Percentiles rank a stretch among this genome's conserved stretches.
phyloP scores from a whole-genome alignment of 139 green algal genomes.

The Klebsormidium nitens region DNA sequence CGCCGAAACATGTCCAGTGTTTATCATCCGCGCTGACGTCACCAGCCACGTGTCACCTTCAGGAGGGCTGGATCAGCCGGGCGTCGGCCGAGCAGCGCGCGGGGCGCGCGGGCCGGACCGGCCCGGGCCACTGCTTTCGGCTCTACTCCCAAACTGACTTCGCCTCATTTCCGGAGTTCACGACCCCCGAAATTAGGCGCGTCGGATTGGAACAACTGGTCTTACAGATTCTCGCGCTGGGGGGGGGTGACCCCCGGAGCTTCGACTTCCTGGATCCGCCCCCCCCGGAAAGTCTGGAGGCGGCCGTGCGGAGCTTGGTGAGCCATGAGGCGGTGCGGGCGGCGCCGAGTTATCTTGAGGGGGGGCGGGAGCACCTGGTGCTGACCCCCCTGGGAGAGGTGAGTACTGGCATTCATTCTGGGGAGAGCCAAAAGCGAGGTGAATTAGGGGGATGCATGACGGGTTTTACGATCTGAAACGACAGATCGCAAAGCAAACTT shows the following conservation, averaged over 20 bases:
- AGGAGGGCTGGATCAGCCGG: constrained; percentile 53
- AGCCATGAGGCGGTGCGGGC: constrained; percentile 5
- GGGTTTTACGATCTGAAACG: too few relatives aligned
- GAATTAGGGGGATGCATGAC: too few relatives aligned
- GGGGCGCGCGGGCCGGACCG: constrained; percentile 77
- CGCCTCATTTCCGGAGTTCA: constrained; percentile 26
- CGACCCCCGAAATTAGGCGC: constrained; percentile 19
- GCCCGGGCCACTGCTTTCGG: constrained; percentile 86
- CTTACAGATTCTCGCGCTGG: constrained; percentile 21
- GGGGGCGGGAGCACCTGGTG: constrained; percentile 1
- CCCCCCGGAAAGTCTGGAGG: background rate
- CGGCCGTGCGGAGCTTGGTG: background rate
- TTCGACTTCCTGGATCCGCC: constrained; percentile 33
- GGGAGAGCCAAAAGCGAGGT: too few relatives aligned
- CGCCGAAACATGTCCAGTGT: too few relatives aligned
- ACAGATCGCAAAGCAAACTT: too few relatives aligned
- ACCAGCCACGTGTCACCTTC: constrained; percentile 4
- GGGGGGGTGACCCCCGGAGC: background rate
- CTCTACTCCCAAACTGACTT: too few relatives aligned
- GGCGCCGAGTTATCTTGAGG: background rate
- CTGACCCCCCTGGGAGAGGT: constrained; percentile 19
- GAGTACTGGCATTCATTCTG: too few relatives aligned
- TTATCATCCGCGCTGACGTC: too few relatives aligned
- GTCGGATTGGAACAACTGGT: constrained; percentile 18
- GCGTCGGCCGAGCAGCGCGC: constrained; percentile 73